Evolutionary conservation across 305 asterid genomes (phyloP).

Genomic region (Andrographis paniculata): DNA sequence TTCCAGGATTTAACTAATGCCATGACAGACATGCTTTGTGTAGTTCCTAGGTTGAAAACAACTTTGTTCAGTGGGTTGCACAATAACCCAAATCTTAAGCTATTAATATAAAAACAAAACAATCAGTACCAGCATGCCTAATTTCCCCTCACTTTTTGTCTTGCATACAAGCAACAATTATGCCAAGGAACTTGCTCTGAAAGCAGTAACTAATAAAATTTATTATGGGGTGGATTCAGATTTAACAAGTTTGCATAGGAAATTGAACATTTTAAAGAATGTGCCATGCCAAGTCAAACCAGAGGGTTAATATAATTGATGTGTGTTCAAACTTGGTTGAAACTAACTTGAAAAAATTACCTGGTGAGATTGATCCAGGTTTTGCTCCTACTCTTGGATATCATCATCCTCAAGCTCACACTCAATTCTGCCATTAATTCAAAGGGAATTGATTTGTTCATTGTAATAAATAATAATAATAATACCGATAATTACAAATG

Average conservation of each 20-base stretch:
- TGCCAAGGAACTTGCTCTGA: not conserved
- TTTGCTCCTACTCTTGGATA: too few relatives aligned
- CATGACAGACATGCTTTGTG: conserved; percentile 22
- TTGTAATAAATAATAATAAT: too few relatives aligned
- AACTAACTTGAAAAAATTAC: too few relatives aligned
- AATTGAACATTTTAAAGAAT: too few relatives aligned
- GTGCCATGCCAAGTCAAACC: too few relatives aligned
- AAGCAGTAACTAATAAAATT: not conserved
- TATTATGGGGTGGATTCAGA: not conserved
- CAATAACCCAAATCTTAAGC: conserved; percentile 19
- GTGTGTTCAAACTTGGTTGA: not conserved
- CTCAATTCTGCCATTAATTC: too few relatives aligned
- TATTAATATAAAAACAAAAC: conserved; percentile 4
- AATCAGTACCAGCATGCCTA: conserved; percentile 19
- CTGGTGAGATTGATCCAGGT: not conserved
- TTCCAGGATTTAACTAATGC: conserved; percentile 14
- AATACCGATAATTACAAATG: too few relatives aligned
- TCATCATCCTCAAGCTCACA: too few relatives aligned
- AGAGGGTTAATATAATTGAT: not conserved
- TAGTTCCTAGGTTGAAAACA: conserved; percentile 34
- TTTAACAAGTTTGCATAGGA: not conserved
- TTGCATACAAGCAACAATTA: conserved; percentile 14
- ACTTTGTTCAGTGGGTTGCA: conserved; percentile 17
- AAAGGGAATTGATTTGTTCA: too few relatives aligned
- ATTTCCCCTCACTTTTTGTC: conserved; percentile 17